Evolutionary conservation across 2,329 filamentous ascomycete species (phyloP).

Genomic region (Aschersonia sp.): DNA sequence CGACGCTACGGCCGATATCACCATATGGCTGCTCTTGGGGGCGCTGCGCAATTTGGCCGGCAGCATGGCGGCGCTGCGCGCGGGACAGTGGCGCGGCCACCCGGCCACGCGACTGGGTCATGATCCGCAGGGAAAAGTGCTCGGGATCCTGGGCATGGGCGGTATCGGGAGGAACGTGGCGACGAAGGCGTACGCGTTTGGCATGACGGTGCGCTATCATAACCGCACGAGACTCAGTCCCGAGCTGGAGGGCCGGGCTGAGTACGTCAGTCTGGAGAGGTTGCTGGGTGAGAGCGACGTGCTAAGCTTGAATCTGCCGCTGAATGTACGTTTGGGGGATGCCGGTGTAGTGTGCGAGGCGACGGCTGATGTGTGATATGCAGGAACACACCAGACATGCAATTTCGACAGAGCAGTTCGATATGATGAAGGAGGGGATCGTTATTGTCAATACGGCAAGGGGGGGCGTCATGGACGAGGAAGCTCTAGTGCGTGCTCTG

Average conservation of each 20-base stretch:
- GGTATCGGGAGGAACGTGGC: conserved; percentile 70
- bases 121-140: conserved; percentile 63
- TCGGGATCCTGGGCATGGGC: conserved; percentile 78
- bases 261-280: conserved; percentile 62
- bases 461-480: conserved; percentile 71
- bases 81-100: conserved; percentile 52
- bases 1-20: conserved; percentile 70
- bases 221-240: conserved; percentile 50
- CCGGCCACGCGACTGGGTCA: conserved; percentile 48
- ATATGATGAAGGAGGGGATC: conserved; percentile 63
- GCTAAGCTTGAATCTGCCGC: conserved; percentile 63
- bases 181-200: conserved; percentile 59
- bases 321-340: conserved; percentile 51
- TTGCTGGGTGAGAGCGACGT: conserved; percentile 59
- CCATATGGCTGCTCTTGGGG: conserved; percentile 69
- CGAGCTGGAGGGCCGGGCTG: conserved; percentile 41
- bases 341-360: too few relatives aligned
- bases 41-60: conserved; percentile 61
- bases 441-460: conserved; percentile 74
- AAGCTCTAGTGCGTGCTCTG: conserved; percentile 60
- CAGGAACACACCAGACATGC: conserved; percentile 48
- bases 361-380: too few relatives aligned
- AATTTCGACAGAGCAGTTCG: conserved; percentile 57
- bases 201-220: conserved; percentile 62
- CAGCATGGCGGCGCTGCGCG: conserved; percentile 50